phyloP scores from a whole-genome alignment of 1,284 basidiomycete genomes.

The Rhodotorula glutinis region DNA sequence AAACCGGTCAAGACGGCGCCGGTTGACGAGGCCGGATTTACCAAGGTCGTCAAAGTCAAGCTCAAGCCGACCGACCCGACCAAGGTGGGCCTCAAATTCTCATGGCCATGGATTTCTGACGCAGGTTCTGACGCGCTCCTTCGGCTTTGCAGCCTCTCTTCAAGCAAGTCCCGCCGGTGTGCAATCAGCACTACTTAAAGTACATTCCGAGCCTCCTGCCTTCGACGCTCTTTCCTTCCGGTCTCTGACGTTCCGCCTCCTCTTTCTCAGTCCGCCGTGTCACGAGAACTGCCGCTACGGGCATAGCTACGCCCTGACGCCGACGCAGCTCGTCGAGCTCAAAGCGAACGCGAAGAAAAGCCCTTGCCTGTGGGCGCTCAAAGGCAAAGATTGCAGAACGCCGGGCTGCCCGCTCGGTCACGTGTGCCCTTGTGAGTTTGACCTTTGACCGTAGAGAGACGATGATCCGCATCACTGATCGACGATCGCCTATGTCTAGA shows the following conservation, averaged over 20 bases:
- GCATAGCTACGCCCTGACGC: constrained; percentile 50
- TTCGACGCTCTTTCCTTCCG: not conserved
- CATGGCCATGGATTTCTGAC: too few relatives aligned
- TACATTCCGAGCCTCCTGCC: not conserved
- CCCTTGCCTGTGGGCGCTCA: constrained; percentile 46
- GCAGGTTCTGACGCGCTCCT: too few relatives aligned
- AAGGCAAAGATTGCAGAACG: constrained; percentile 8
- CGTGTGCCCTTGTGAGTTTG: constrained; percentile 4
- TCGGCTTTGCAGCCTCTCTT: constrained; percentile 11
- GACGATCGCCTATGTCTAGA: too few relatives aligned
- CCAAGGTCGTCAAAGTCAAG: constrained; percentile 3
- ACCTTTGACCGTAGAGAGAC: too few relatives aligned
- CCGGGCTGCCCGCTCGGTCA: constrained; percentile 19
- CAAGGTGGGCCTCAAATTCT: too few relatives aligned
- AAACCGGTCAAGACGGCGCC: constrained; percentile 13
- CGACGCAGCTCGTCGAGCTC: constrained; percentile 49
- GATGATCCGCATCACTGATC: too few relatives aligned
- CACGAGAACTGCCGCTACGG: constrained; percentile 51
- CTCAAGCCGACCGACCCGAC: constrained; percentile 22
- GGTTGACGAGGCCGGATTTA: not conserved
- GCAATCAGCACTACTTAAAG: constrained; percentile 47
- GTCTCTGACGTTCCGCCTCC: constrained; percentile 9
- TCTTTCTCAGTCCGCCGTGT: constrained; percentile 6
- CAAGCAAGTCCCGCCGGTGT: constrained; percentile 51
- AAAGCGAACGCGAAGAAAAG: constrained; percentile 51